phyloP scores from a whole-genome alignment of 805 yeast species.

The Millerago galiae region DNA sequence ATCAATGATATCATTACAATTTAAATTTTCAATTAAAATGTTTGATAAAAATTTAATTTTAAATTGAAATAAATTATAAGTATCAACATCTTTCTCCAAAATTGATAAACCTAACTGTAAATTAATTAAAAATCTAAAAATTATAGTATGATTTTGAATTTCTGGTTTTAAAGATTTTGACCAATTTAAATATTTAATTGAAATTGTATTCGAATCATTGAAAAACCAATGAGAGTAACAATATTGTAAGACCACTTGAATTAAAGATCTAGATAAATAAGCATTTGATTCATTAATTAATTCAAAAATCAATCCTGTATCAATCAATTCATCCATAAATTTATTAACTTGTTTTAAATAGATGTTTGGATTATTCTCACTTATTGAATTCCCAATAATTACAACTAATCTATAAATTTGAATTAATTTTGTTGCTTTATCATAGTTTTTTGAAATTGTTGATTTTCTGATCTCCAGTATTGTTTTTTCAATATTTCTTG shows the following conservation, averaged over 20 bases:
- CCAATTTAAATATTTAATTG: conserved; percentile 14
- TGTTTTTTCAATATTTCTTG: conserved; percentile 23
- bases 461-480: conserved; percentile 18
- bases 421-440: conserved; percentile 24
- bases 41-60: conserved; percentile 18
- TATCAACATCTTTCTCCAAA: conserved; percentile 17
- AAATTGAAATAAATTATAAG: conserved; percentile 10
- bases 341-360: conserved; percentile 33
- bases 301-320: conserved; percentile 30
- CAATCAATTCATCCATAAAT: conserved; percentile 35
- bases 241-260: conserved; percentile 38
- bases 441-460: conserved; percentile 10
- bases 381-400: conserved; percentile 26
- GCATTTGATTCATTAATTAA: conserved; percentile 21
- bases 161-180: conserved; percentile 32
- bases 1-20: conserved; percentile 28
- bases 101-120: conserved; percentile 27
- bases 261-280: conserved; percentile 25
- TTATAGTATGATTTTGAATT: conserved; percentile 24
- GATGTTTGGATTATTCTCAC: conserved; percentile 30
- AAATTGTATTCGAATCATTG: conserved; percentile 19
- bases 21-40: conserved; percentile 13
- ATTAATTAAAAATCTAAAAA: conserved; percentile 31
- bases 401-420: conserved; percentile 28
- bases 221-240: conserved; percentile 39